phyloP scores from a whole-genome alignment of 768 basidiomycete species.

The Clathrus columnatus region DNA sequence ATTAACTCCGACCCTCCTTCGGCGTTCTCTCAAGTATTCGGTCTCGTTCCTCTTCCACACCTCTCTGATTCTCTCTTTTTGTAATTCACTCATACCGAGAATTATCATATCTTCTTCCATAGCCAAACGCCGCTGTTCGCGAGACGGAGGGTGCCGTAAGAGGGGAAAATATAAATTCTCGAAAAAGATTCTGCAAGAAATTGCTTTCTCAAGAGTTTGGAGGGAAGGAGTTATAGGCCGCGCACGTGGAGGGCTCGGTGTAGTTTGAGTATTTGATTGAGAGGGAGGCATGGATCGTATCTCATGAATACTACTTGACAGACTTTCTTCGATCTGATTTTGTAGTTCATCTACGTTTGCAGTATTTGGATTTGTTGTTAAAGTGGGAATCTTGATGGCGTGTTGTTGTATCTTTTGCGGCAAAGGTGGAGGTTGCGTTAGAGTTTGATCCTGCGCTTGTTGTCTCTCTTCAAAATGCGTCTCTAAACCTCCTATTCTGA shows the following conservation, averaged over 20 bases:
- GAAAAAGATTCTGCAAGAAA: slow-evolving; percentile 88
- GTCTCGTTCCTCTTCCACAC: slow-evolving; percentile 87
- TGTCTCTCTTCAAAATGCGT: slow-evolving; percentile 4
- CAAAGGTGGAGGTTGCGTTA: slow-evolving; percentile 17
- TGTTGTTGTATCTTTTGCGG: slow-evolving; percentile 18
- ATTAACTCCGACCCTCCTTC: slow-evolving; percentile 74
- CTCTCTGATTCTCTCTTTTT: slow-evolving; percentile 62
- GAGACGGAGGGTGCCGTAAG: slow-evolving; percentile 73
- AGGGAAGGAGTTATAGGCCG: slow-evolving; percentile 75
- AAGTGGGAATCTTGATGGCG: background rate
- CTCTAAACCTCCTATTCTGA: background rate
- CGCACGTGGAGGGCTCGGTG: slow-evolving; percentile 23
- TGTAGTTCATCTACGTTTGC: background rate
- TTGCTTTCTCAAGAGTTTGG: slow-evolving; percentile 86
- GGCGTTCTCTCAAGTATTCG: slow-evolving; percentile 75
- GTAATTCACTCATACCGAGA: slow-evolving; percentile 59
- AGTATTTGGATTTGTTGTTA: background rate
- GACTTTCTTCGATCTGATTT: background rate
- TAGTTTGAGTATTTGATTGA: background rate
- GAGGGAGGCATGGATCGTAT: background rate
- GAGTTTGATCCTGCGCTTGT: too few relatives aligned
- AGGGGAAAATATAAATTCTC: slow-evolving; percentile 84
- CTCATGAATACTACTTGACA: background rate
- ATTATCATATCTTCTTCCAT: slow-evolving; percentile 83
- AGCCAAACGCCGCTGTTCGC: slow-evolving; percentile 75